These are phyloP conservation scores for Neurospora hispaniola DNA, from an alignment of 495 filamentous ascomycete genomes.

Conservation along the genomic window DNA sequence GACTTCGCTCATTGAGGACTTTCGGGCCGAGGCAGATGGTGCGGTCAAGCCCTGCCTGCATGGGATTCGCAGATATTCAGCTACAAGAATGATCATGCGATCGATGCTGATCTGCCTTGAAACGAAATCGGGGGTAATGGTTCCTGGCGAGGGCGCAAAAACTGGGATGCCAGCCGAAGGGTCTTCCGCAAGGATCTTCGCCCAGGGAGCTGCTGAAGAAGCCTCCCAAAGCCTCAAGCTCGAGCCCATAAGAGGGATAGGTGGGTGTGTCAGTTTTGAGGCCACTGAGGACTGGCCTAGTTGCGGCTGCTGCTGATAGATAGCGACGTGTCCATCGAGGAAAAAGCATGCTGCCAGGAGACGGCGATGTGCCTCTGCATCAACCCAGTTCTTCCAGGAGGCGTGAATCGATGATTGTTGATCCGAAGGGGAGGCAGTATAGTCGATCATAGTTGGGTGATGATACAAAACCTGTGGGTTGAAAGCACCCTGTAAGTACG, in stretches of 20 bases:
- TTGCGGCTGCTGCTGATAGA: slow-evolving; percentile 37
- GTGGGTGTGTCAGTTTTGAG: slow-evolving; percentile 17
- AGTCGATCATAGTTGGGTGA: slow-evolving; percentile 16
- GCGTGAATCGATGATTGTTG: slow-evolving; percentile 19
- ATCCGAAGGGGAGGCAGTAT: slow-evolving; percentile 15
- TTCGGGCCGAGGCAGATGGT: slow-evolving; percentile 11
- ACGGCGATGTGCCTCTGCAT: slow-evolving; percentile 37
- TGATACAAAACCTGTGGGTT: slow-evolving; percentile 29
- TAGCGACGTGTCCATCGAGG: slow-evolving; percentile 39
- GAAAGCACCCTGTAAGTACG: slow-evolving; percentile 36
- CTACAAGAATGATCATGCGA: slow-evolving; percentile 25
- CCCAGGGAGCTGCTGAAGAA: slow-evolving; percentile 26
- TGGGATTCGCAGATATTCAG: slow-evolving; percentile 30
- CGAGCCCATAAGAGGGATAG: slow-evolving; percentile 27
- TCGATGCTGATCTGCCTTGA: slow-evolving; percentile 21
- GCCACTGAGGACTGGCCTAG: slow-evolving; percentile 20
- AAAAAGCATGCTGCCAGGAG: slow-evolving; percentile 40
- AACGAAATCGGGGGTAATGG: slow-evolving; percentile 23
- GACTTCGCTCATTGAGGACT: slow-evolving; percentile 19
- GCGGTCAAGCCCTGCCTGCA: slow-evolving; percentile 7
- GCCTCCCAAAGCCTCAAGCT: slow-evolving; percentile 32
- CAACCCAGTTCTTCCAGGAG: slow-evolving; percentile 39
- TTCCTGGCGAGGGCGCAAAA: slow-evolving; percentile 17
- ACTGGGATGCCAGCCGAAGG: slow-evolving; percentile 15
- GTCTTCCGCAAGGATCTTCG: slow-evolving; percentile 13